Evolutionary conservation across 441 rosid genomes (phyloP).

Genomic region (Francoa sonchifolia): DNA sequence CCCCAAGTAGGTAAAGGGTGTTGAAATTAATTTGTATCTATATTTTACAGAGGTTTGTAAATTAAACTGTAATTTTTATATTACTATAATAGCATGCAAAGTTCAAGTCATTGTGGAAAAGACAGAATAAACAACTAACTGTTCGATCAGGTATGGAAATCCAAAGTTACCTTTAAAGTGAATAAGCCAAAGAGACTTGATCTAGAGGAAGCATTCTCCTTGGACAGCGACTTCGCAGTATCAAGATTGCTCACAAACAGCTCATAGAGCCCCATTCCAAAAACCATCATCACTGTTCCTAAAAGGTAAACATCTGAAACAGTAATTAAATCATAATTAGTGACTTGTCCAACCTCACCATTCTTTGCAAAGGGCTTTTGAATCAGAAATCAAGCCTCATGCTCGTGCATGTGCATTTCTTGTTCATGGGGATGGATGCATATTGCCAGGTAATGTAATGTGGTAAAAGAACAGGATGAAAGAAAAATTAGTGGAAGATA

Average conservation of each 20-base stretch:
- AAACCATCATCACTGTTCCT: conserved; percentile 97
- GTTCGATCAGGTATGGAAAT: too few relatives aligned
- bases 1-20: not conserved
- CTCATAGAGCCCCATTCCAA: conserved; percentile 90
- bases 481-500: too few relatives aligned
- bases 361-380: not conserved
- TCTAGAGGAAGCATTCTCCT: conserved; percentile 21
- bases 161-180: conserved; percentile 58
- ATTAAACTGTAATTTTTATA: too few relatives aligned
- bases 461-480: too few relatives aligned
- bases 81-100: too few relatives aligned
- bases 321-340: not conserved
- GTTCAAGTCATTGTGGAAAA: too few relatives aligned
- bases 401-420: not conserved
- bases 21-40: not conserved
- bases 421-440: too few relatives aligned
- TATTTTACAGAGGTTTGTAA: too few relatives aligned
- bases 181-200: conserved; percentile 79
- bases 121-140: too few relatives aligned
- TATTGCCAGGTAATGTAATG: too few relatives aligned
- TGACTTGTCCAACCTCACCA: not conserved
- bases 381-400: not conserved
- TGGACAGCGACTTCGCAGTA: conserved; percentile 32
- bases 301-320: conserved; percentile 64
- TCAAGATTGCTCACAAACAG: conserved; percentile 73